Evolutionary conservation across 2,329 filamentous ascomycete species (phyloP), one percentile per base, ranked within the genome.

Genomic region (Teratosphaeria epicoccoides): DNA sequence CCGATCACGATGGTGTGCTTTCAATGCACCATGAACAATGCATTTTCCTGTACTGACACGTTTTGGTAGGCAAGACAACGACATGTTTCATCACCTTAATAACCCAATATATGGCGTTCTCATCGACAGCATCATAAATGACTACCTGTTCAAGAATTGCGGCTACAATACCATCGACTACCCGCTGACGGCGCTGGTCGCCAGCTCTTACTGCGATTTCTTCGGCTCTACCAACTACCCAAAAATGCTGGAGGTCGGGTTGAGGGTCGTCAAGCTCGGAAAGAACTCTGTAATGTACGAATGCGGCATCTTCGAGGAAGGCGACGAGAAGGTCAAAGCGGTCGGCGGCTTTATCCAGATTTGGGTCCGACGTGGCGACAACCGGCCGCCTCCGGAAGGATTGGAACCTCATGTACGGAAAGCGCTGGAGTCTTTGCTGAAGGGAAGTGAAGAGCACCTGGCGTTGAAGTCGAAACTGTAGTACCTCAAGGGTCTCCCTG

Each of bases 251-350:
- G 88, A 96, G 60, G 76, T 96, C 4, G 87, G 83, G 1, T 70
- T 97, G 43, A 79, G 89, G 11, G 88, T 95, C 29, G 86, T 85
- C 59, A 90, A 85, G 68, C 76, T 97, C 6, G 89, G 90, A 3
- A 86, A 81, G 59, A 88, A 87, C 24, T 95, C 88, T 63, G 89
- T 95, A 7, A 87, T 82, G 11, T 97, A 95, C 64, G 91, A 97
- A 66, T 81, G 95, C 53, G 93, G 83, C 0, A 76, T 97, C 1
- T 97, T 96, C 63, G 83, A 88, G 65, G 76, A 80, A 54, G 87
- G 84, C 0, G 72, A 83, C 2, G 81, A 87, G 1, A 73, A 78
- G 20, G 87, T 93, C 9, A 88, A 85, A 65, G 88, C 88, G 10
- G 88, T 95, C 0, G 89, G 89, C 1, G 85, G 86, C 60, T 89